Conservation (phyloP, 352 stramenopile species). For the Phytophthora agathidicida region DNA sequence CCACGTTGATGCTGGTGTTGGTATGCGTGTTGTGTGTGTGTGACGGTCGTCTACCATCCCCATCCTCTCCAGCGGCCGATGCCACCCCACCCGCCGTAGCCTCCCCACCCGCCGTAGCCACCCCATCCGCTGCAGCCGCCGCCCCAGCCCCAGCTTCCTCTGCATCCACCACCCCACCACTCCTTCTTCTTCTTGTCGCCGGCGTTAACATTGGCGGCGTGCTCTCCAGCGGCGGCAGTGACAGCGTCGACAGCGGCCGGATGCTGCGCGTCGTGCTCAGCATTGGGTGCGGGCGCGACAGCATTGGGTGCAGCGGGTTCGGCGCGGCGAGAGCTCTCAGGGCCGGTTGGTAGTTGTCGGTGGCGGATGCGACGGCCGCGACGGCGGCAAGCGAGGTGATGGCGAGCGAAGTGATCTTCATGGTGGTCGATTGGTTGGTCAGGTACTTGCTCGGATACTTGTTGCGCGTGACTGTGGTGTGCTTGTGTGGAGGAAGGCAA, state of each 20-base stretch:
- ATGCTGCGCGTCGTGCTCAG: not conserved
- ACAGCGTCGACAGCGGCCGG: not conserved
- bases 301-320: not conserved
- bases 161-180: not conserved
- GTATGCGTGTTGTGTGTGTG: not conserved
- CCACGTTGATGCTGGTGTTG: not conserved
- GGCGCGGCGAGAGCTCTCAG: not conserved
- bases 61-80: not conserved
- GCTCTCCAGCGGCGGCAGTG: no score
- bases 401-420: constrained; percentile 4
- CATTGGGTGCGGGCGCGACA: not conserved
- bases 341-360: not conserved
- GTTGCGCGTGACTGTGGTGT: no score
- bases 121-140: not conserved
- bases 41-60: constrained; percentile 2
- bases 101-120: not conserved
- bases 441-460: no score
- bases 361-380: not conserved
- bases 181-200: not conserved
- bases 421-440: not conserved
- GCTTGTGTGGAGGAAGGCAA: not conserved
- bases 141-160: not conserved
- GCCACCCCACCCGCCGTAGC: not conserved
- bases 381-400: constrained; percentile 1
- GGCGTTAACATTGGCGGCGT: not conserved